Evolutionary conservation across 345 rosid species (phyloP), one percentile per base, ranked within the genome.

Genomic region (Cardiospermum halicacabum): DNA sequence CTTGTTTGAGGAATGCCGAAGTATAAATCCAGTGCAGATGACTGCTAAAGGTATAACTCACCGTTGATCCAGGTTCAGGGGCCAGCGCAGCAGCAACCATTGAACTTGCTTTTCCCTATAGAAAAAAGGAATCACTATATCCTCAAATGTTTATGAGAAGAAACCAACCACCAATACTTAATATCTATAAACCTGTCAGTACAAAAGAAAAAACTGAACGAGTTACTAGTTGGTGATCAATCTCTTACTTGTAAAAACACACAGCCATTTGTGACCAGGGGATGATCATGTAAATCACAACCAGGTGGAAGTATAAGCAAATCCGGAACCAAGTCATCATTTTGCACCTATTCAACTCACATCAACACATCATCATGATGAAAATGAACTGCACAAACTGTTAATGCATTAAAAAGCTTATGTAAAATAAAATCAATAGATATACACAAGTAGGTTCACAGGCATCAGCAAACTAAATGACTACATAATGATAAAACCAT

Each of bases 101-200:
- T 55, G 94, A 84, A 75, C 98, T 93, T 77, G 92, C 97, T 74
- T 88, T 93, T 43, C 98, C 98, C 98, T 93, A 69, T 40, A 54
- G 65, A 36, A 63, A 57, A 2, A 21, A 47, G 56, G 60, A 24
- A 31, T 59, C 63, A 60, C 39, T 13, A 53, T 50, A 53, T 42
- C 40, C 19, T 22, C 43, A 11, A 39, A 24, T 48, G 70, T 19
- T 64, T 26, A 67, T 31, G 3, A 7, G 0, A 15, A 50, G 39
- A 37, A 50, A 51, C n/a, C 32, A n/a, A 11, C 34, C 43, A 24
- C 3, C 21, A 31, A 34, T 30, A 27, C 30, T 7, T 36, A 60
- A 37, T 30, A 21, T 16, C 51, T 47, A 7, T 11, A 19, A 15
- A 7, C 22, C 15, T 61, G 30, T 45, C 55, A 21, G 28, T 31